Base-by-base conservation (phyloP, 2,329 filamentous ascomycete species). In the Ploettnerulaceae sp. region DNA sequence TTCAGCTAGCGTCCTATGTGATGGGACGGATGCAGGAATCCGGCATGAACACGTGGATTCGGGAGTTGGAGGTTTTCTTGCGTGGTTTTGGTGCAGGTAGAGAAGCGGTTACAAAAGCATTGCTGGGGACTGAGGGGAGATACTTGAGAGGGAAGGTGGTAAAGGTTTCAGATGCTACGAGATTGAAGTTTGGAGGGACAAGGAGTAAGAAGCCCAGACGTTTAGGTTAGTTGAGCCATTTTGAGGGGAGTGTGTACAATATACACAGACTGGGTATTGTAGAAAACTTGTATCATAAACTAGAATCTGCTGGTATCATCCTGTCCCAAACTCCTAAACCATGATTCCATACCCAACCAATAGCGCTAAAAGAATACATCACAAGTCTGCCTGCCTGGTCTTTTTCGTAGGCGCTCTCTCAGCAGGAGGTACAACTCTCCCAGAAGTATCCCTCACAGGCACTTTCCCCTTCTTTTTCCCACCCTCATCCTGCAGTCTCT, bases 141-240 rank as follows among this genome's bases (percentile, higher is more conserved):
- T 66, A 81, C 59, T 69, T 97, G 56, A 79, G 89, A 57, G 72
- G 76, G 24, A 81, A 86, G 71, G 86, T 98, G 56, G 73, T 80
- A 32, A 82, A 82, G 58, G 85, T 98, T 51, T 82, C 86, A 24
- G 93, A 98, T 70, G 76, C 81, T 31, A 97, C 91, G 45, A 85
- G 85, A 61, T 69, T 97, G 67, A 98, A 98, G 74, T 95, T 97
- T 74, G 93, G 90, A 69, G 94, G 93, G 63, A 88, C 86, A 29
- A 86, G 90, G 68, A 91, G 89, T 72, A 79, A 77, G 67, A 87
- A 83, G 66, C 84, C 82, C 29, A 90, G 90, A 69, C 84, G 93
- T 71, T 70, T 97, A 71, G 62, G 62, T 57, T 64, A 57, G 51
- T 50, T 12, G 22, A n/a, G 26, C 29, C 22, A 17, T 12, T 17